These are phyloP conservation scores for Ceratobasidium theobromae DNA, from an alignment of 1,284 basidiomycete genomes.

Conservation along the genomic window DNA sequence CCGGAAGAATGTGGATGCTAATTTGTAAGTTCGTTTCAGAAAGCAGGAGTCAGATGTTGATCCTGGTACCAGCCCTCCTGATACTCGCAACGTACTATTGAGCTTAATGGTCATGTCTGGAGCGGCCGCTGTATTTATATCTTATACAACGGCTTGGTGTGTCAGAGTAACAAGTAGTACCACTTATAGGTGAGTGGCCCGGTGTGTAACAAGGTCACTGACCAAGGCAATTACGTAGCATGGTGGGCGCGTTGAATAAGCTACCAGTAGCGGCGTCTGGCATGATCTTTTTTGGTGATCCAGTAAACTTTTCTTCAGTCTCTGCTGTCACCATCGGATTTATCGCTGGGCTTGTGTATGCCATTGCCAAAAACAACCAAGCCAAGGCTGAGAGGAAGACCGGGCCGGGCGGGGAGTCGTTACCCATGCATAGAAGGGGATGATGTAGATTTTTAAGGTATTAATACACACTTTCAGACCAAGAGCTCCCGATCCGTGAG, in stretches of 20 bases:
- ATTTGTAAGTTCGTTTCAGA: conserved; percentile 69
- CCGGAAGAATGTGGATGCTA: conserved; percentile 69
- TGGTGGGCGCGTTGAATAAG: conserved; percentile 99
- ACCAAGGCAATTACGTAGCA: conserved; percentile 53
- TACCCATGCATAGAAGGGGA: conserved; percentile 33
- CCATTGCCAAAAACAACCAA: conserved; percentile 87
- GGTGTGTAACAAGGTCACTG: conserved; percentile 31
- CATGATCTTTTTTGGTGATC: conserved; percentile 94
- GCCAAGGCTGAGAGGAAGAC: conserved; percentile 59
- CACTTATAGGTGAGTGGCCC: conserved; percentile 76
- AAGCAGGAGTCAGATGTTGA: neutral
- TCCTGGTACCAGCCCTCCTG: conserved; percentile 64
- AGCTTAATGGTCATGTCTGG: conserved; percentile 94
- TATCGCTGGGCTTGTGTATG: conserved; percentile 87
- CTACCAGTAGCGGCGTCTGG: conserved; percentile 95
- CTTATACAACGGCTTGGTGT: conserved; percentile 99
- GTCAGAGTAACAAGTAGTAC: conserved; percentile 95
- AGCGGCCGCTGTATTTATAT: conserved; percentile 95
- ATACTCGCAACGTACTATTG: conserved; percentile 78
- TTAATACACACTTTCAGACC: neutral
- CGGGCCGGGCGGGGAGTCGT: conserved; percentile 38
- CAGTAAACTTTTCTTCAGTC: conserved; percentile 83
- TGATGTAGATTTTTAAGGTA: conserved; percentile 7
- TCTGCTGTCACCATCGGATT: conserved; percentile 89
- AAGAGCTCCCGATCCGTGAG: neutral